phyloP scores from a whole-genome alignment of 495 filamentous ascomycete species.

The Jackrogersella multiformis region DNA sequence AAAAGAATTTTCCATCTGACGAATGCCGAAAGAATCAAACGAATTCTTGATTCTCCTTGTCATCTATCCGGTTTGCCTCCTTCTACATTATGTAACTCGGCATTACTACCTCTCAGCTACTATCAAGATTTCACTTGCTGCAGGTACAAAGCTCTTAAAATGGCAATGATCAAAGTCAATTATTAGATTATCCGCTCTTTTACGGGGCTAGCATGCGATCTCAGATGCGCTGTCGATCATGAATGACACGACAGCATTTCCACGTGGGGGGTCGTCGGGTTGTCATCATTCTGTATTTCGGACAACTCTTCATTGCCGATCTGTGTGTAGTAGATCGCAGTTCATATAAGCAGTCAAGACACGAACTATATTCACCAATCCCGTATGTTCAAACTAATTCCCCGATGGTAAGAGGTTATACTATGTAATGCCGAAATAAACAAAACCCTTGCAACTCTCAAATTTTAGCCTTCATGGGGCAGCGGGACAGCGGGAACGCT shows the following conservation, averaged over 20 bases:
- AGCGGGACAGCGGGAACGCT: conserved; percentile 6
- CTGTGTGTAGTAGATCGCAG: not conserved
- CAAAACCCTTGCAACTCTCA: not conserved
- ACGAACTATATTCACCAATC: not conserved
- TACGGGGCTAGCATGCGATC: not conserved
- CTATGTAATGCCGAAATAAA: conserved; percentile 11
- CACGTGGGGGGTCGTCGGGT: no score
- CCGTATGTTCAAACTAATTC: conserved; percentile 11
- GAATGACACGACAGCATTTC: not conserved
- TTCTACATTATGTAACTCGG: not conserved
- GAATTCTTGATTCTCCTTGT: not conserved
- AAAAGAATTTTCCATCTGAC: conserved; percentile 17
- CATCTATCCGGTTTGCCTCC: not conserved
- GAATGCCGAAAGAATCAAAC: not conserved
- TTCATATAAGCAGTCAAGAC: not conserved
- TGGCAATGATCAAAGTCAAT: conserved; percentile 1
- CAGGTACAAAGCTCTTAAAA: not conserved
- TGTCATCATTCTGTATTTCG: no score
- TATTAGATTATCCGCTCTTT: not conserved
- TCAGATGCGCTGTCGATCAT: not conserved
- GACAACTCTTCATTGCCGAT: not conserved
- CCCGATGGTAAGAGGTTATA: not conserved
- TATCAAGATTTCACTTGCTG: not conserved
- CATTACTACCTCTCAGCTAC: not conserved
- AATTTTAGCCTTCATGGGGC: not conserved